Evolutionary conservation across 2,329 filamentous ascomycete species (phyloP).

Genomic region (Stylonectria norvegica): DNA sequence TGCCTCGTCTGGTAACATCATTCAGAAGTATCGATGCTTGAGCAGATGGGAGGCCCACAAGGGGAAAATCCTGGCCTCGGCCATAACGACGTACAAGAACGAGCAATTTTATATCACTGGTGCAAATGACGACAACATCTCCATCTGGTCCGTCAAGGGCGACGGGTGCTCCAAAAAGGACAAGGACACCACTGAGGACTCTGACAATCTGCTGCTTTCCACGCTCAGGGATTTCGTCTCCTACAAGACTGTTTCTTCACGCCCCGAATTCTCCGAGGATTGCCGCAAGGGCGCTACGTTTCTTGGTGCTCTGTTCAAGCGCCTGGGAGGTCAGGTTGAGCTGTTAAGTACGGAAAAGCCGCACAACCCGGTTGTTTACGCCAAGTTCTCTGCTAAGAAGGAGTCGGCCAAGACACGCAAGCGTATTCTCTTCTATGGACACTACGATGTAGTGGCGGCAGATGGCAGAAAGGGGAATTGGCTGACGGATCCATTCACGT

Average conservation of each 20-base stretch:
- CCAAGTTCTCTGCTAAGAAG: constrained; percentile 77
- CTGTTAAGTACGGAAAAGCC: constrained; percentile 79
- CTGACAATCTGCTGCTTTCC: constrained; percentile 58
- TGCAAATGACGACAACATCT: constrained; percentile 85
- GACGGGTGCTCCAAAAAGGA: constrained; percentile 32
- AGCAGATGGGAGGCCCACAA: constrained; percentile 79
- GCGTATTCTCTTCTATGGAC: constrained; percentile 92
- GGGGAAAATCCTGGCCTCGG: constrained; percentile 83
- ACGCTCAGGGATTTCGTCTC: constrained; percentile 83
- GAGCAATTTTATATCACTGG: constrained; percentile 90
- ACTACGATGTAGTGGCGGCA: constrained; percentile 94
- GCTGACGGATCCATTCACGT: constrained; percentile 82
- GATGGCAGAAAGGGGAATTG: constrained; percentile 80
- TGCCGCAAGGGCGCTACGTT: constrained; percentile 91
- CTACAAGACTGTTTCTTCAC: constrained; percentile 87
- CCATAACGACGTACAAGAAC: constrained; percentile 64
- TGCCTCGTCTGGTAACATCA: constrained; percentile 53
- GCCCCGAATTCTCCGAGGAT: constrained; percentile 82
- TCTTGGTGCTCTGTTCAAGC: constrained; percentile 84
- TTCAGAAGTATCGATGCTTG: constrained; percentile 78
- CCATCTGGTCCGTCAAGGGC: constrained; percentile 75
- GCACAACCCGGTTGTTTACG: constrained; percentile 90
- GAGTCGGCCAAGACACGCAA: constrained; percentile 65
- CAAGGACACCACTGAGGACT: constrained; percentile 36
- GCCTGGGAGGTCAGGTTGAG: constrained; percentile 83